A percentile compares a stretch with the other conserved stretches of the same genome.
phyloP scores from a whole-genome alignment of 192 early-diverging fungal genomes.

The Dissophora ornata region DNA sequence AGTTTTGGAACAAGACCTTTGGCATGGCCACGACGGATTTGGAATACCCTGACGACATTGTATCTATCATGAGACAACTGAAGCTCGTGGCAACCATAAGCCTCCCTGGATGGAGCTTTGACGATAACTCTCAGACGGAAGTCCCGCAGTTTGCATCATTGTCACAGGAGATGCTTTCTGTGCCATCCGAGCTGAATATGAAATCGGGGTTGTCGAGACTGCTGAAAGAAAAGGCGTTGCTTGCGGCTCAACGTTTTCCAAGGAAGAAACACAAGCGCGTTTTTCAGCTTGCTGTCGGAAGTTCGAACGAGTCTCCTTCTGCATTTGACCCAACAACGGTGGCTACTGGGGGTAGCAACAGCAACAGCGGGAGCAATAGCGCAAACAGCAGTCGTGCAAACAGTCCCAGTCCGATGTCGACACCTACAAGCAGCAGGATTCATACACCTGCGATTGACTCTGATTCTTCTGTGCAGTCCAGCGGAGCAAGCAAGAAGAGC shows the following conservation, averaged over 20 bases:
- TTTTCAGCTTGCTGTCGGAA: background rate
- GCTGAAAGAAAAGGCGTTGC: slow-evolving; percentile 19
- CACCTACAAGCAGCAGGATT: background rate
- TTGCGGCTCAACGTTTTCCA: background rate
- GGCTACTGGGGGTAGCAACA: background rate
- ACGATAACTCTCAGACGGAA: slow-evolving; percentile 24
- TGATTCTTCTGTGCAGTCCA: slow-evolving; percentile 3
- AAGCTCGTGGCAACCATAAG: slow-evolving; percentile 28
- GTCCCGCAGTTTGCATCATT: slow-evolving; percentile 22
- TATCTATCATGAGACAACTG: slow-evolving; percentile 13
- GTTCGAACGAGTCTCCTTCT: background rate
- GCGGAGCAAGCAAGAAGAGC: background rate
- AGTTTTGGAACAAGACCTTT: slow-evolving; percentile 45
- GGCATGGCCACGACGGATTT: slow-evolving; percentile 1
- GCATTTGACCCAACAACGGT: background rate
- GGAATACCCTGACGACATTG: slow-evolving; percentile 22
- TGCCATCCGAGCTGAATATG: slow-evolving; percentile 19
- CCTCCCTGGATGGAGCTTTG: slow-evolving; percentile 26
- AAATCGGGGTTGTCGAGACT: slow-evolving; percentile 1
- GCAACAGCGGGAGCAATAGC: background rate
- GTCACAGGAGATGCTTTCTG: slow-evolving; percentile 33
- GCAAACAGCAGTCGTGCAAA: background rate
- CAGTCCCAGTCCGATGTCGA: background rate
- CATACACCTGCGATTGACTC: background rate
- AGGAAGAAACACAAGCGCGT: slow-evolving; percentile 9